Conservation (phyloP, 2,329 filamentous ascomycete genomes). For the Thermoascus crustaceus region DNA sequence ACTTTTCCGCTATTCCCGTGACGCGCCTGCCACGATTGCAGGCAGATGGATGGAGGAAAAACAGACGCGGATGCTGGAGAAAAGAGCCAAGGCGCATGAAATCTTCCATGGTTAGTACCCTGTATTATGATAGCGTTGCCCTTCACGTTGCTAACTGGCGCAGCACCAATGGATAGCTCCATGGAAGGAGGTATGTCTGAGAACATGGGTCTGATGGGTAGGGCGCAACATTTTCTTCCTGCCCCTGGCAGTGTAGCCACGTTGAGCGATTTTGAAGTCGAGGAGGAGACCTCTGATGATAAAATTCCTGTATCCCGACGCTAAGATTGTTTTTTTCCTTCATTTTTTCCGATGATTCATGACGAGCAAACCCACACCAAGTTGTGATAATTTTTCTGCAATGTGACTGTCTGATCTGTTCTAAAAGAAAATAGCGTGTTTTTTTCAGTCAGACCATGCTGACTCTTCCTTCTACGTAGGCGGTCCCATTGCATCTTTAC, state of each 20-base stretch:
- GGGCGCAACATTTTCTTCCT: conserved; percentile 24
- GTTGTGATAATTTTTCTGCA: background rate
- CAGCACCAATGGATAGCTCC: conserved; percentile 12
- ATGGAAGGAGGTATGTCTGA: conserved; percentile 17
- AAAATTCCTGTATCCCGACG: conserved; percentile 1
- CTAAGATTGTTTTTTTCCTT: conserved; percentile 9
- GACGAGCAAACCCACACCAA: too few relatives aligned
- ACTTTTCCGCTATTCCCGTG: conserved; percentile 38
- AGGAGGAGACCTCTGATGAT: conserved; percentile 21
- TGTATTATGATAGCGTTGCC: conserved; percentile 4
- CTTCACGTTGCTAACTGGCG: conserved; percentile 4
- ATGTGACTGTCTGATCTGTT: conserved; percentile 4
- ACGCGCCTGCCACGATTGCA: conserved; percentile 47
- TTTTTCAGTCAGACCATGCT: conserved; percentile 23
- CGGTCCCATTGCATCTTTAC: conserved; percentile 18
- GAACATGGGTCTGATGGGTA: conserved; percentile 24
- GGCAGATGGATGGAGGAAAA: conserved; percentile 55
- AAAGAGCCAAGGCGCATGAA: conserved; percentile 30
- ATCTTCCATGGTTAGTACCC: conserved; percentile 25
- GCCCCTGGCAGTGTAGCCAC: conserved; percentile 19
- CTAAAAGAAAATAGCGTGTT: conserved; percentile 7
- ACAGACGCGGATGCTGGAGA: conserved; percentile 27
- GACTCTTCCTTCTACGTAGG: conserved; percentile 28
- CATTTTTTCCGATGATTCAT: conserved; percentile 3
- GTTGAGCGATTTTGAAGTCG: conserved; percentile 30